phyloP scores from a whole-genome alignment of 2,329 filamentous ascomycete species.

The Colletotrichum eleusines region DNA sequence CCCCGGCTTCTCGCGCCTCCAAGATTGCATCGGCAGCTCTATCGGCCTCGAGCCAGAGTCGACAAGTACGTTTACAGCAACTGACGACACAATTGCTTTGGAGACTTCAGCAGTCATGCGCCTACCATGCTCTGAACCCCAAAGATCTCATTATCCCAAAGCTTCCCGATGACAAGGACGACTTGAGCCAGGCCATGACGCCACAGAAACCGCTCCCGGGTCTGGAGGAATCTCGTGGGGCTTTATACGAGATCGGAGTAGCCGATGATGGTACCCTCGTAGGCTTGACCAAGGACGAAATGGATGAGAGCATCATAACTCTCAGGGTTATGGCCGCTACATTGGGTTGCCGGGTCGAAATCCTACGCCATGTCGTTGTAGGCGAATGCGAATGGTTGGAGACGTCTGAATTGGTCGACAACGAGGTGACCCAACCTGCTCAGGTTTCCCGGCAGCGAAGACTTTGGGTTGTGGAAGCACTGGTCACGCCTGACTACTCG shows the following conservation, averaged over 20 bases:
- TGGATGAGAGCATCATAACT: slow-evolving; percentile 90
- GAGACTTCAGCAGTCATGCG: slow-evolving; percentile 94
- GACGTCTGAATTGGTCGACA: slow-evolving; percentile 48
- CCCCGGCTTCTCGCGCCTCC: slow-evolving; percentile 41
- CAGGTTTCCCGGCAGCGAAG: slow-evolving; percentile 58
- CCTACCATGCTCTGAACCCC: slow-evolving; percentile 85
- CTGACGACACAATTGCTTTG: slow-evolving; percentile 95
- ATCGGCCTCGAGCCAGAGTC: slow-evolving; percentile 71
- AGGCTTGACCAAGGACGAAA: slow-evolving; percentile 88
- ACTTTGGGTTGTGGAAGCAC: slow-evolving; percentile 89
- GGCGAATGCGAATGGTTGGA: slow-evolving; percentile 85
- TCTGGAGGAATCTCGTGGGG: slow-evolving; percentile 91
- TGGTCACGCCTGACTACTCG: slow-evolving; percentile 81
- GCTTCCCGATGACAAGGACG: slow-evolving; percentile 73
- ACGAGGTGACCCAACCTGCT: slow-evolving; percentile 43
- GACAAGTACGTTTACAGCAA: slow-evolving; percentile 88
- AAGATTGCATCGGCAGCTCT: slow-evolving; percentile 27
- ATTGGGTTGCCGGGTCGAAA: slow-evolving; percentile 85
- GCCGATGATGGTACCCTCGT: slow-evolving; percentile 93
- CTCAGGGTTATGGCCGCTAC: slow-evolving; percentile 92
- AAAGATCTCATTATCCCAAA: slow-evolving; percentile 80
- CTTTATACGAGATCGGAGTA: slow-evolving; percentile 95
- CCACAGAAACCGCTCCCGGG: slow-evolving; percentile 76
- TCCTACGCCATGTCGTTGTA: slow-evolving; percentile 85
- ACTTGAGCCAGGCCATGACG: slow-evolving; percentile 60